phyloP scores from a whole-genome alignment of 768 basidiomycete species.

The Kwoniella sp. region DNA sequence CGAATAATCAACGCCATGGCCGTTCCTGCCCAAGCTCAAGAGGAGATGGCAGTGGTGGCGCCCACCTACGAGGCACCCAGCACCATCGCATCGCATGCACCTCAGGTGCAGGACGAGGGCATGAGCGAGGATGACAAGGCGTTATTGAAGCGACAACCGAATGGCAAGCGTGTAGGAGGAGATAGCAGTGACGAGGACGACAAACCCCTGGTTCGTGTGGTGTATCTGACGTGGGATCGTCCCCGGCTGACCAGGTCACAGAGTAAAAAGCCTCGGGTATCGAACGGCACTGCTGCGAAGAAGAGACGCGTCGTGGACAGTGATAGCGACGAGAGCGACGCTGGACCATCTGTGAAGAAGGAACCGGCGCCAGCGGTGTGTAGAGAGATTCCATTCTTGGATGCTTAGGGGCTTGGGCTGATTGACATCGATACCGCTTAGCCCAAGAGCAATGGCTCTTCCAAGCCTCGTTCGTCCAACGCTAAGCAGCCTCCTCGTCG shows the following conservation, averaged over 20 bases:
- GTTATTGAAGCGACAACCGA: slow-evolving; percentile 9
- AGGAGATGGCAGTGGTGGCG: slow-evolving; percentile 37
- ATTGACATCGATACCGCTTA: neutral
- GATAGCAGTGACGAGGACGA: slow-evolving; percentile 36
- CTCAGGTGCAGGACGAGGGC: slow-evolving; percentile 22
- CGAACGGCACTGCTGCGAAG: slow-evolving; percentile 15
- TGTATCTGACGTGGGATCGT: neutral
- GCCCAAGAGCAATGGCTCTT: slow-evolving; percentile 19
- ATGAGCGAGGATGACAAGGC: slow-evolving; percentile 25
- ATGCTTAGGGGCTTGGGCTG: neutral
- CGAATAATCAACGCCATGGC: slow-evolving; percentile 1
- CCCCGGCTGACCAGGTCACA: neutral
- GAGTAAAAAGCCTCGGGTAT: slow-evolving; percentile 36
- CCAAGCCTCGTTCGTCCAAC: slow-evolving; percentile 16
- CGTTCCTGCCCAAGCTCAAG: slow-evolving; percentile 1
- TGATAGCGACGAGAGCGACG: slow-evolving; percentile 28
- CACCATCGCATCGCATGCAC: slow-evolving; percentile 22
- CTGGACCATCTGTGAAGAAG: slow-evolving; percentile 34
- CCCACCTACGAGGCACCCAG: slow-evolving; percentile 19
- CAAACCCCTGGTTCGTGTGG: slow-evolving; percentile 32
- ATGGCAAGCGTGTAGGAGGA: slow-evolving; percentile 4
- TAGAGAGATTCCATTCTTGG: neutral
- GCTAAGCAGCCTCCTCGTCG: slow-evolving; percentile 3
- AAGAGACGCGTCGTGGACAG: slow-evolving; percentile 34
- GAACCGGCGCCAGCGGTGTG: slow-evolving; percentile 18